A percentile compares a stretch with the other conserved stretches of the same genome.
phyloP scores from a whole-genome alignment of 2,329 filamentous ascomycete genomes.

The Ascochyta clinopodiicola region DNA sequence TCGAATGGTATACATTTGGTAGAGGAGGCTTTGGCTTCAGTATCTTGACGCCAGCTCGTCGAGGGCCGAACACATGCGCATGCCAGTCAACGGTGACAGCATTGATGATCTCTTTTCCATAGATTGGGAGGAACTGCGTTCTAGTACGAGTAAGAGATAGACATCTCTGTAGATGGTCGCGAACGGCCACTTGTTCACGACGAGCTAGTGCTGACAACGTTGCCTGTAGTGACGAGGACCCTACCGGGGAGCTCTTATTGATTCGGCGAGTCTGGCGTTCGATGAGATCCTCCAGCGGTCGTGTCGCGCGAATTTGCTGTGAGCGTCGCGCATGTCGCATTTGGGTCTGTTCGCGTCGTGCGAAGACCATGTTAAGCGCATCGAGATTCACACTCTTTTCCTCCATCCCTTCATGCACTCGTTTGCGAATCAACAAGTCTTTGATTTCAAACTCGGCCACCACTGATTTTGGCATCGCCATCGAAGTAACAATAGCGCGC shows the following conservation, averaged over 20 bases:
- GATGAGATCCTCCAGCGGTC: constrained; percentile 71
- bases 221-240: constrained; percentile 69
- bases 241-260: constrained; percentile 58
- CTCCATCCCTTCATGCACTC: constrained; percentile 66
- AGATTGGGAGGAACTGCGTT: constrained; percentile 80
- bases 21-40: constrained; percentile 18
- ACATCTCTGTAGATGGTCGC: constrained; percentile 78
- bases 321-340: constrained; percentile 58
- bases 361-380: constrained; percentile 80
- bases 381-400: constrained; percentile 73
- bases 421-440: constrained; percentile 72
- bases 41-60: constrained; percentile 49
- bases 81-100: constrained; percentile 67
- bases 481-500: constrained; percentile 93
- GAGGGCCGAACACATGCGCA: constrained; percentile 42
- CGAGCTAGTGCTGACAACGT: constrained; percentile 74
- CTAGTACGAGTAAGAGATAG: constrained; percentile 82
- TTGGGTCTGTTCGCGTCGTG: constrained; percentile 67
- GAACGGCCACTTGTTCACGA: constrained; percentile 69
- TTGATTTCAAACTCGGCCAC: constrained; percentile 75
- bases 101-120: constrained; percentile 79
- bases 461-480: constrained; percentile 85
- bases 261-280: constrained; percentile 69
- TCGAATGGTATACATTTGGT: constrained; percentile 12
- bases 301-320: constrained; percentile 66